Conservation (phyloP, 495 filamentous ascomycete species). For the Diplogelasinospora grovesii region DNA sequence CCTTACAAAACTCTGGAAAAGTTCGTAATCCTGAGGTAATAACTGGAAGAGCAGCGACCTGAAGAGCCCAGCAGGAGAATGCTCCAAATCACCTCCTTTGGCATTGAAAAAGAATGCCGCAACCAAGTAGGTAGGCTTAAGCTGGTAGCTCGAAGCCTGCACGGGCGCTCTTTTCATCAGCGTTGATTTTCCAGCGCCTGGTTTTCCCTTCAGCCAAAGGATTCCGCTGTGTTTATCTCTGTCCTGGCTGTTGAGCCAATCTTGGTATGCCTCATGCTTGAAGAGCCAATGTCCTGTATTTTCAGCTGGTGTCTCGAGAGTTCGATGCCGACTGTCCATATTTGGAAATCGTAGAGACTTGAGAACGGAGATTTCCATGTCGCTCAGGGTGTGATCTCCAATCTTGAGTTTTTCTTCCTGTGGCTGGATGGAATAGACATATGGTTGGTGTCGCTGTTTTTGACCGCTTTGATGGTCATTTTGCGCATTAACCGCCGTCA, state of each 20-base stretch:
- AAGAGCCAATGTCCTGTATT: conserved; percentile 10
- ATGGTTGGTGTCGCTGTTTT: neutral
- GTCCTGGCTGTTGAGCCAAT: conserved; percentile 4
- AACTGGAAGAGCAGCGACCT: conserved; percentile 31
- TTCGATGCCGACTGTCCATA: neutral
- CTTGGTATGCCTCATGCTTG: neutral
- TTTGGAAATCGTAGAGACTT: neutral
- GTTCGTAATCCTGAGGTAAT: conserved; percentile 7
- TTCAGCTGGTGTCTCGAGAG: neutral
- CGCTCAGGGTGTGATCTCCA: neutral
- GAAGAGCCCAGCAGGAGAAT: conserved; percentile 23
- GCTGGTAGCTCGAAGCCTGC: neutral
- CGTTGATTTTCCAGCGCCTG: conserved; percentile 17
- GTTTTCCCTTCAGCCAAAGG: conserved; percentile 19
- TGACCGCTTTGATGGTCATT: neutral
- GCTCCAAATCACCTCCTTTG: conserved; percentile 27
- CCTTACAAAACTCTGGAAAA: neutral
- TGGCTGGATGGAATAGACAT: neutral
- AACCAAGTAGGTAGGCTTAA: conserved; percentile 2
- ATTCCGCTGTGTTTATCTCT: conserved; percentile 4
- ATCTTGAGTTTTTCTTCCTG: no score
- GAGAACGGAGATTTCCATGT: neutral
- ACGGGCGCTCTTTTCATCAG: conserved; percentile 13
- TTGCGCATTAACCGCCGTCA: neutral
- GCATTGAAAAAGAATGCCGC: conserved; percentile 38